A percentile compares a stretch with the other conserved stretches of the same genome.
Conservation (phyloP, 805 yeast species). For the Ogataea siamensis region DNA sequence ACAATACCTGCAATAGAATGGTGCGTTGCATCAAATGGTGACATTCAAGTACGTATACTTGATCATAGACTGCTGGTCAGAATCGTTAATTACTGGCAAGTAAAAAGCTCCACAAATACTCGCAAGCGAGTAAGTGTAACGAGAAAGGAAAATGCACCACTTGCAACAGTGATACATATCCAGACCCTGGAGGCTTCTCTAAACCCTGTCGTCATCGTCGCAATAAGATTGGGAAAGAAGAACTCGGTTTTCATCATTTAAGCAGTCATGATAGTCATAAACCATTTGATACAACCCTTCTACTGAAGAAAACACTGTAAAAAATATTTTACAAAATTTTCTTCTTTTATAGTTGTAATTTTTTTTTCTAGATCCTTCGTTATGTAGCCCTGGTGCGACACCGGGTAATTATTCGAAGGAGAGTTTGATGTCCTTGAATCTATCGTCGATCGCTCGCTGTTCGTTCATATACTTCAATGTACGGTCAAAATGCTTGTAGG, state of each 20-base stretch:
- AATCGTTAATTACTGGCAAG: constrained; percentile 80
- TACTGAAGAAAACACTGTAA: constrained; percentile 11
- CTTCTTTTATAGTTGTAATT: constrained; percentile 7
- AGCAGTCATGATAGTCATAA: constrained; percentile 12
- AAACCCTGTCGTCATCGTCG: constrained; percentile 93
- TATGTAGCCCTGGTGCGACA: constrained; percentile 8
- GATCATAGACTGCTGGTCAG: constrained; percentile 40
- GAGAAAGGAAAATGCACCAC: constrained; percentile 32
- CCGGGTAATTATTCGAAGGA: constrained; percentile 9
- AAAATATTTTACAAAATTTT: constrained; percentile 9
- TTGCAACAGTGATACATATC: constrained; percentile 30
- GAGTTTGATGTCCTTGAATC: constrained; percentile 54
- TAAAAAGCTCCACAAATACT: constrained; percentile 51
- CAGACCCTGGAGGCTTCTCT: constrained; percentile 40
- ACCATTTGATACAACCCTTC: constrained; percentile 18
- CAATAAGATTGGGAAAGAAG: constrained; percentile 90
- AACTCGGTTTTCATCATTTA: constrained; percentile 43
- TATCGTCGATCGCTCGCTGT: constrained; percentile 67
- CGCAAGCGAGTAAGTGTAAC: constrained; percentile 34
- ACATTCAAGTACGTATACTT: constrained; percentile 8
- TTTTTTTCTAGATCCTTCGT: constrained; percentile 5
- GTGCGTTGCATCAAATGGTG: constrained; percentile 14
- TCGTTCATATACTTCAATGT: constrained; percentile 67
- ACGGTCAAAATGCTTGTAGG: constrained; percentile 61
- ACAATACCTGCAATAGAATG: constrained; percentile 7